Percentiles rank a stretch among this genome's conserved stretches.
Evolutionary conservation across 2,329 filamentous ascomycete genomes (phyloP).

Genomic region (Ophiostoma ips): DNA sequence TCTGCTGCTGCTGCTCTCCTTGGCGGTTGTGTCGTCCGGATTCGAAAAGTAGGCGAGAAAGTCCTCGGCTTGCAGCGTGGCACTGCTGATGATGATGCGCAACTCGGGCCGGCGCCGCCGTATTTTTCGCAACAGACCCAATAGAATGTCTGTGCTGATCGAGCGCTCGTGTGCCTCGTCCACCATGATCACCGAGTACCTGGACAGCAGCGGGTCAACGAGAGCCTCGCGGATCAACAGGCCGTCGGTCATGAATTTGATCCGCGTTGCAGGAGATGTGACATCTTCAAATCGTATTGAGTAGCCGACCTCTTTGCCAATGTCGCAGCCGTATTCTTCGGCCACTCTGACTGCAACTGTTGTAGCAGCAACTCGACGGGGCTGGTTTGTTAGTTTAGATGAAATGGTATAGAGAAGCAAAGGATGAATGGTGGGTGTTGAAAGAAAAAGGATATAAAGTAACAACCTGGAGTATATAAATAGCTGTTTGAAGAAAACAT

Average conservation of each 20-base stretch:
- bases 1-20: conserved; percentile 11
- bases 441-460: neutral
- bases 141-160: conserved; percentile 77
- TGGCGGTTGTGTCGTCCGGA: conserved; percentile 22
- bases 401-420: too few species aligned
- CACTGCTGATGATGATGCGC: conserved; percentile 82
- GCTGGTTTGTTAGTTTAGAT: conserved; percentile 34
- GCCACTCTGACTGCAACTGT: conserved; percentile 81
- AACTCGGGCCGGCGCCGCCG: conserved; percentile 64
- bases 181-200: conserved; percentile 94
- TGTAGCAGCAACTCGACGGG: conserved; percentile 77
- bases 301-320: conserved; percentile 87
- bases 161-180: conserved; percentile 94
- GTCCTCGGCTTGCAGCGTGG: conserved; percentile 78
- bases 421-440: neutral
- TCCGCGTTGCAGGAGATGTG: conserved; percentile 68
- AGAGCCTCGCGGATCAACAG: conserved; percentile 82
- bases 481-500: too few species aligned
- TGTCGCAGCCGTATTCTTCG: conserved; percentile 70
- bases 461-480: too few species aligned
- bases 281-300: conserved; percentile 87
- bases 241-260: conserved; percentile 94
- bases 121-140: conserved; percentile 88
- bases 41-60: conserved; percentile 65
- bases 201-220: conserved; percentile 77